Conservation (phyloP, 331 rosid species). For the Rosa hybrid region DNA sequence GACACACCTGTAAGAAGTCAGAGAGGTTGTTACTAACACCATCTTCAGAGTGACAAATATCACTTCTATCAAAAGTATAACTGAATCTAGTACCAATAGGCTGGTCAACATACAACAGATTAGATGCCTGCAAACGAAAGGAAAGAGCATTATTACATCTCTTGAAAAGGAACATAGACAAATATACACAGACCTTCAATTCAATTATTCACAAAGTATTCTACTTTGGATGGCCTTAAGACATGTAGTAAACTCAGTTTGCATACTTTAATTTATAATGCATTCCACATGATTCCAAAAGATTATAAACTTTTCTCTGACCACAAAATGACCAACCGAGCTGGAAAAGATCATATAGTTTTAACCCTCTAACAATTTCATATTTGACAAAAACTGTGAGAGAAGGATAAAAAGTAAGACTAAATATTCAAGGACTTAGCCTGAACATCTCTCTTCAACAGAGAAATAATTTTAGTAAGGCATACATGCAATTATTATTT, state of each 20-base stretch:
- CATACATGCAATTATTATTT: not conserved
- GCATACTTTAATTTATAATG: not conserved
- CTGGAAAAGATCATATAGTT: not conserved
- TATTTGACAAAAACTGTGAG: not conserved
- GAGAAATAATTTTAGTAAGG: not conserved
- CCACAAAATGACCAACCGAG: not conserved
- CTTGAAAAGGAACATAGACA: conserved; percentile 12
- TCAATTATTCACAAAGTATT: no score
- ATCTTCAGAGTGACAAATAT: conserved; percentile 80
- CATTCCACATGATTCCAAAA: not conserved
- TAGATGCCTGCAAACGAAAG: conserved; percentile 62
- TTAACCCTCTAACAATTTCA: not conserved
- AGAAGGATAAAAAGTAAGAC: not conserved
- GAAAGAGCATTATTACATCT: conserved; percentile 21
- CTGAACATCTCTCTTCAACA: not conserved
- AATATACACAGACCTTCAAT: not conserved
- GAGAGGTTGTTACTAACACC: conserved; percentile 92
- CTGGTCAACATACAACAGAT: conserved; percentile 91
- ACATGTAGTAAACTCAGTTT: not conserved
- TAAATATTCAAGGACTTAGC: not conserved
- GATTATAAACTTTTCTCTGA: not conserved
- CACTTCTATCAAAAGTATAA: conserved; percentile 66
- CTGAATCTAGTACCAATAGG: conserved; percentile 98
- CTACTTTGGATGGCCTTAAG: not conserved
- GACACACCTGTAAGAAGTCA: conserved; percentile 85